Base-by-base conservation (phyloP, 148 eudicot species). In the Amaranthus palmeri region DNA sequence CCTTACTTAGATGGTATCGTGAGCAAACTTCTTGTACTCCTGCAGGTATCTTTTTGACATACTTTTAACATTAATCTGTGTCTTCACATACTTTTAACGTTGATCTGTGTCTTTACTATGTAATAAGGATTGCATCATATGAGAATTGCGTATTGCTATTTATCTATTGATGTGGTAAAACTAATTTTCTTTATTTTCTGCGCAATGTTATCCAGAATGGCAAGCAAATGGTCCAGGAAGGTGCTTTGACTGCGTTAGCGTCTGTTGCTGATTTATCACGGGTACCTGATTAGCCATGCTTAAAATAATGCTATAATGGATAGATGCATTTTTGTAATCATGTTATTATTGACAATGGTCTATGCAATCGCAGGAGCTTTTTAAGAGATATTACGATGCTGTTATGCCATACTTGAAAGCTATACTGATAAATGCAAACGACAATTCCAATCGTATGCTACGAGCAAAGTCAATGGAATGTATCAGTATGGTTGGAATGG, bases 191-290 rank as follows among this genome's bases (percentile, higher is more conserved):
- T 25, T 25, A 25, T 6, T 71, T 46, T 54, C 36, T 71, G 54
- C 52, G 63, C 15, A 61, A 74, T 74, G 50, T 51, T 54, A 61
- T 78, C 5, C 80, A 81, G 86, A 78, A 83, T 75, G 86, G 82
- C 49, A 83, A 83, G 77, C 81, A 79, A 65, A 81, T 83, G 84
- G 78, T 83, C 6, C 83, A 83, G 75, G 86, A 83, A 73, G 82
- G 86, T 36, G 84, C 86, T 66, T 78, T 83, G 69, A 83, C 82
- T 65, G 84, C 84, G 46, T 76, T 83, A 57, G 86, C 84, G 55
- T 83, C 84, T 3, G 84, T 83, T 60, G 86, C 86, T 14, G 81
- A 78, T 81, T 83, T 78, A n/a, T 78, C 84, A 40, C 82, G 75
- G 82, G 86, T 83, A 61, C 4, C 59, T 44, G 42, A 25, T 25